Base-by-base conservation (phyloP, 768 basidiomycete species). In the Leccinum disarticulatum region DNA sequence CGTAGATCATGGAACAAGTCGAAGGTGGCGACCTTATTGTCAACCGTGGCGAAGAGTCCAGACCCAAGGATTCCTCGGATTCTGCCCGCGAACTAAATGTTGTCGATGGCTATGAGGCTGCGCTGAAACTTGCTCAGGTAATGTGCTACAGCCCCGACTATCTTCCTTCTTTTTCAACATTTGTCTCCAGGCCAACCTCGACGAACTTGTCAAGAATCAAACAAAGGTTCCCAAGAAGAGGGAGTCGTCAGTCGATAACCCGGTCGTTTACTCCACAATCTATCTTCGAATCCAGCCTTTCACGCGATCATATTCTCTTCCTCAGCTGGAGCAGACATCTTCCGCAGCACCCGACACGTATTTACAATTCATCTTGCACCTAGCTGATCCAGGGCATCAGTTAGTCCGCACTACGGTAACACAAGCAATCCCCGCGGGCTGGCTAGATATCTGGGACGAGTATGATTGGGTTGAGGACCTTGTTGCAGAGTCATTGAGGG, bases 391-490 rank as follows among this genome's bases (percentile, higher is more conserved):
- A 11, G 79, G 77, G 5, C 94, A 98, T 71, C 79, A 86, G 36
- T 78, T 98, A 55, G 78, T 80, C 6, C 87, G 88, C 68, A 87
- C 87, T 6, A 91, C 92, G 0, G 72, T 91, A 52, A 92, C 93
- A 6, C 97, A 98, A 71, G 81, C 85, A 6, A 80, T 95, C 22
- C 94, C 96, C 0, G 79, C 77, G n/a, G 77, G 81, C 53, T 99
- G 97, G 97, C 72, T 98, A 57, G 85, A 86, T 5, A 77, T 94
- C 48, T 96, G 94, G 87, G 95, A 97, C 68, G 81, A 87, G 63
- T 90, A 93, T 71, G 88, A 91, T 48, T 96, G 97, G 97, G 95
- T 98, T 13, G 97, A 99, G 74, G 95, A 99, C 69, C 73, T 90
- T 41, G 83, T 98, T 61, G 95, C 95, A 4, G 96, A 98, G 67